A percentile compares a stretch with the other conserved stretches of the same genome.
Conservation (phyloP, 306 rosid species). For the Malus sieversii region DNA sequence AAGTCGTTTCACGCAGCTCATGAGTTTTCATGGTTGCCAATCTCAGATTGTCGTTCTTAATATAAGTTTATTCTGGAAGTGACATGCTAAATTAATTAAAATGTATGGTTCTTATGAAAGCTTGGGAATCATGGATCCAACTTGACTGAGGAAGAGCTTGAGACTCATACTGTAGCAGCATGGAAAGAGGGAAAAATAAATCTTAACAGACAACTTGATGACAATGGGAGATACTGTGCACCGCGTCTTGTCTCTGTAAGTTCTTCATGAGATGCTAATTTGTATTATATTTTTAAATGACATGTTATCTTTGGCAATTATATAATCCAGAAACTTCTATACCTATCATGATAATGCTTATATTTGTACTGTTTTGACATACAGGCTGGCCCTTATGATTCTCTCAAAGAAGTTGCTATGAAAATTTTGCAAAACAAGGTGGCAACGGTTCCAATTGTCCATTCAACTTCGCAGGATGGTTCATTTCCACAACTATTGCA, state of each 20-base stretch:
- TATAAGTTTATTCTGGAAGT: not conserved
- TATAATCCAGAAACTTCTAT: not conserved
- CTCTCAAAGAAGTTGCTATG: slow-evolving; percentile 66
- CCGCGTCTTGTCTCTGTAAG: slow-evolving; percentile 57
- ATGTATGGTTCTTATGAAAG: slow-evolving; percentile 36
- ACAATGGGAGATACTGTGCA: slow-evolving; percentile 39
- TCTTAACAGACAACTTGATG: slow-evolving; percentile 32
- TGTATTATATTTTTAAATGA: not conserved
- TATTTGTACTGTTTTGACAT: slow-evolving; percentile 12
- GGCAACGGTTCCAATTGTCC: slow-evolving; percentile 58
- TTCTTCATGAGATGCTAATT: slow-evolving; percentile 17
- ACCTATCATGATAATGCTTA: not conserved
- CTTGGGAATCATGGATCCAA: slow-evolving; percentile 73
- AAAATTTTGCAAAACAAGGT: slow-evolving; percentile 65
- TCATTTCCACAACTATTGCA: slow-evolving; percentile 64
- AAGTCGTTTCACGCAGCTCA: not conserved
- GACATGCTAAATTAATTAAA: not conserved
- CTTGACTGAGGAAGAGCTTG: slow-evolving; percentile 81
- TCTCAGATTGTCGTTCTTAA: not conserved
- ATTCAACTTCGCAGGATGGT: slow-evolving; percentile 46
- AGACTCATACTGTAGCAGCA: slow-evolving; percentile 77
- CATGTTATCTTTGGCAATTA: not conserved
- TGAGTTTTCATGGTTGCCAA: slow-evolving; percentile 1
- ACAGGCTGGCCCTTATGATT: slow-evolving; percentile 72
- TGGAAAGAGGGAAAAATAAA: slow-evolving; percentile 76